Evolutionary conservation across 148 eudicot species (phyloP).

Genomic region (Hydrangea macrophylla): DNA sequence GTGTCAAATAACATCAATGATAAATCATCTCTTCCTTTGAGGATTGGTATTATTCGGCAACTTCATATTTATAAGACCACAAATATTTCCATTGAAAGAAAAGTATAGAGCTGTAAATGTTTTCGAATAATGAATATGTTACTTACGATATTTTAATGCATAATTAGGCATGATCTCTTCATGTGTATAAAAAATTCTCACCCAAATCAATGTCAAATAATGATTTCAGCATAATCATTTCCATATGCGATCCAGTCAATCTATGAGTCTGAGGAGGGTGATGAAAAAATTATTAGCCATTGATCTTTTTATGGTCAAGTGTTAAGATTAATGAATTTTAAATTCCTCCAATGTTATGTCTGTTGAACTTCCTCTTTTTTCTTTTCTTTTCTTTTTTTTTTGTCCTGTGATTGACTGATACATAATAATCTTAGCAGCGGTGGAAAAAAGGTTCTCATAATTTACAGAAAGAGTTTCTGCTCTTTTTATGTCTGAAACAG

Average conservation of each 20-base stretch:
- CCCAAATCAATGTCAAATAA: neutral
- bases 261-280: neutral
- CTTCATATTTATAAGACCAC: neutral
- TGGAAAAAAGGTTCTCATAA: too few species aligned
- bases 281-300: neutral
- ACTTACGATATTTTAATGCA: neutral
- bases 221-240: neutral
- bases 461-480: too few species aligned
- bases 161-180: neutral
- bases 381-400: neutral
- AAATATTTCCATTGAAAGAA: neutral
- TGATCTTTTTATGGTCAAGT: neutral
- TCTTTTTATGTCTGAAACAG: neutral
- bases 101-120: neutral
- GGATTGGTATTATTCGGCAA: too few species aligned
- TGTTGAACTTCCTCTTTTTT: too few species aligned
- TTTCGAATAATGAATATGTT: neutral
- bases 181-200: neutral
- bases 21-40: too few species aligned
- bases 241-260: neutral
- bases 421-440: too few species aligned
- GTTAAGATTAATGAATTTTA: neutral
- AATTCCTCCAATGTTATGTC: neutral
- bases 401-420: neutral
- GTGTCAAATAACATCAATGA: too few species aligned